A percentile compares a stretch with the other conserved stretches of the same genome.
Evolutionary conservation across 148 eudicot genomes (phyloP).

Genomic region (Rhododendron ferrugineum): DNA sequence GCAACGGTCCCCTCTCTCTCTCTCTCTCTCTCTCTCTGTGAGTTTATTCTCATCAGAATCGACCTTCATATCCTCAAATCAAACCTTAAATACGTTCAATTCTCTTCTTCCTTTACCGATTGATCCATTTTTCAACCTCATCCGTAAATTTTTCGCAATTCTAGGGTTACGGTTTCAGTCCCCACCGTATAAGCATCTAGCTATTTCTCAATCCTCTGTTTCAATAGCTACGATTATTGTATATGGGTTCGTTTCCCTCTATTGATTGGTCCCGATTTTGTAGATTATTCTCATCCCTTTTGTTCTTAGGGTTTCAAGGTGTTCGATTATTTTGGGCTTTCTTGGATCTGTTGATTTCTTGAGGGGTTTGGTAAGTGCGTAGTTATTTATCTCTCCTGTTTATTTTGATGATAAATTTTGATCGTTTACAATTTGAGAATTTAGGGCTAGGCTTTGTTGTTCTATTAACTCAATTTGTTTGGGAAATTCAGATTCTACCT

Average conservation of each 20-base stretch:
- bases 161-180: conserved; percentile 27
- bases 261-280: background rate
- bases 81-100: background rate
- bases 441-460: background rate
- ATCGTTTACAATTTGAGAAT: background rate
- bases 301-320: conserved; percentile 28
- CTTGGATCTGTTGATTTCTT: conserved; percentile 22
- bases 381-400: conserved; percentile 9
- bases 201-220: background rate
- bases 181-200: background rate
- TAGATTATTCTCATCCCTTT: background rate
- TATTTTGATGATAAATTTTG: background rate
- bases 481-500: background rate
- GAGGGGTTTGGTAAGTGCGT: conserved; percentile 17
- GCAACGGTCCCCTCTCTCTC: no score
- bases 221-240: background rate
- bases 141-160: background rate
- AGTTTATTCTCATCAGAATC: background rate
- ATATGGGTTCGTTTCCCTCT: background rate
- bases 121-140: conserved; percentile 11
- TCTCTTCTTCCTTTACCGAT: background rate
- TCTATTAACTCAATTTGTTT: background rate
- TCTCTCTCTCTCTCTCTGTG: no score
- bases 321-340: background rate
- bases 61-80: background rate